Base-by-base conservation (phyloP, 306 rosid species). In the Begonia fuchsioides region DNA sequence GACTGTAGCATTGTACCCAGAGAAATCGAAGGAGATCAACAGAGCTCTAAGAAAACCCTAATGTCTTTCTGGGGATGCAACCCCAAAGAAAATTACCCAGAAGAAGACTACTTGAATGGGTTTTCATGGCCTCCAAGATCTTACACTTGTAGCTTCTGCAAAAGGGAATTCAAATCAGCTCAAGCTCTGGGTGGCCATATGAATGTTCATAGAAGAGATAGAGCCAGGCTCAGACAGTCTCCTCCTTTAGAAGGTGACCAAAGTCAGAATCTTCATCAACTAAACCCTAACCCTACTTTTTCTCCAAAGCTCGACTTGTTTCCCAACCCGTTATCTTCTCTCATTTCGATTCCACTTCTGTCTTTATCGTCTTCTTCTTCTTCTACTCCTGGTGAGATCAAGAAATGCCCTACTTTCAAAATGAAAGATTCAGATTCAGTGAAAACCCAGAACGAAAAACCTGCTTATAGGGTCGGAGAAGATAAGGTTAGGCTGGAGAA, bases 101-200 rank as follows among this genome's bases (percentile, higher is more conserved):
- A 43, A 39, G 64, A 49, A 43, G 65, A 73, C 15, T 67, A 57
- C 57, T 66, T 76, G 47, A 69, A 70, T 74, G 96, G 75, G 17
- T 68, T 79, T 49, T 72, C 90, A 16, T 88, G 97, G 97, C 97
- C 97, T 49, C 95, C 95, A 56, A 74, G 86, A 61, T 73, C 80
- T 55, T 88, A 88, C 76, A 58, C 76, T 2, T 88, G 97, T 53
- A 79, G 77, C 66, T 88, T 83, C 65, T 88, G 97, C 71, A 81
- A 68, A 32, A 84, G 83, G 58, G 95, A 88, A 60, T 88, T 88
- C 64, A 80, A 73, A 68, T 88, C 93, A 15, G 97, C 97, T 74
- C 97, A 88, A 60, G 97, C 97, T 16, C 77, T 90, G 41, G 97
- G 97, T 17, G 97, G 95, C 15, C 97, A 90, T 51, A 90, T 90